phyloP scores from a whole-genome alignment of 2,329 filamentous ascomycete genomes.

The Penicillium concentricum region DNA sequence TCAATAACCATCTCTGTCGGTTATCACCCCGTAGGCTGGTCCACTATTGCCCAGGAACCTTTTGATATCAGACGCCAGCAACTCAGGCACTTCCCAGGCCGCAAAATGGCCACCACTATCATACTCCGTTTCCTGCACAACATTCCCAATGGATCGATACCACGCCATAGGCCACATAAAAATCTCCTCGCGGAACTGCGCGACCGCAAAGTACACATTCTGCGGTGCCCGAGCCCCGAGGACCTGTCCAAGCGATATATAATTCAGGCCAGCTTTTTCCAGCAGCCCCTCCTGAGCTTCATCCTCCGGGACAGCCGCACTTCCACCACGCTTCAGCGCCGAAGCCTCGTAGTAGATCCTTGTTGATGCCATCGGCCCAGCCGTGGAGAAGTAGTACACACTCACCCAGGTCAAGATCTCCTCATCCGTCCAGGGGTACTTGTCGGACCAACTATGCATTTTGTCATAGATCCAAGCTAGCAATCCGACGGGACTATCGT shows the following conservation, averaged over 20 bases:
- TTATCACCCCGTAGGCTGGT: slow-evolving; percentile 36
- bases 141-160: slow-evolving; percentile 51
- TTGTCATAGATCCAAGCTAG: slow-evolving; percentile 82
- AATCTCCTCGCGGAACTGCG: slow-evolving; percentile 54
- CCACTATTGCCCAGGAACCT: slow-evolving; percentile 49
- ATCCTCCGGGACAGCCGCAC: background rate
- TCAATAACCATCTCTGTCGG: slow-evolving; percentile 37
- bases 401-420: slow-evolving; percentile 74
- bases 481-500: slow-evolving; percentile 68
- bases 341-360: slow-evolving; percentile 71
- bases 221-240: slow-evolving; percentile 43
- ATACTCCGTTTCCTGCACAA: slow-evolving; percentile 50
- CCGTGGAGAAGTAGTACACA: slow-evolving; percentile 69
- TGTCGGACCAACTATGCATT: slow-evolving; percentile 72
- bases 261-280: background rate
- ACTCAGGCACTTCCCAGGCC: slow-evolving; percentile 51
- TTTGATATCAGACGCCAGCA: slow-evolving; percentile 47
- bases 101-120: slow-evolving; percentile 54
- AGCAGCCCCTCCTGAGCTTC: slow-evolving; percentile 4
- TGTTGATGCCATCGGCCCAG: slow-evolving; percentile 65
- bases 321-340: slow-evolving; percentile 26
- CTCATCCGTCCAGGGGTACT: slow-evolving; percentile 71
- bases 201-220: slow-evolving; percentile 53
- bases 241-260: slow-evolving; percentile 21
- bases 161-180: slow-evolving; percentile 51